A percentile compares a stretch with the other conserved stretches of the same genome.
Evolutionary conservation across 2,329 filamentous ascomycete species (phyloP).

Genomic region (Neofusicoccum kwambonambiense): DNA sequence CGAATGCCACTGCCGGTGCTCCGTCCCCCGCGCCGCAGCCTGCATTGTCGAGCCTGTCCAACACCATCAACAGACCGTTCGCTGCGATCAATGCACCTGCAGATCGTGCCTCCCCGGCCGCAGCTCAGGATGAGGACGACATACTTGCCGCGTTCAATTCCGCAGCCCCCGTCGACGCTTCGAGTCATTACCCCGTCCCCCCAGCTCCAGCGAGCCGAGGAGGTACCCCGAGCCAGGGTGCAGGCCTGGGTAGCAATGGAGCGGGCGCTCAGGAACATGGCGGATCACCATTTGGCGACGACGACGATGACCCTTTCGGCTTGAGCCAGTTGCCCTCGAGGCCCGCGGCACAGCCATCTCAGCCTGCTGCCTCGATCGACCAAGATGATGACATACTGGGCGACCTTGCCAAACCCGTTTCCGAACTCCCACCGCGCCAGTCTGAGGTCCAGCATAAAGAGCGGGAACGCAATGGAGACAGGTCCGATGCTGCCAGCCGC

Average conservation of each 20-base stretch:
- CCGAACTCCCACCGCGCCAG: conserved; percentile 45
- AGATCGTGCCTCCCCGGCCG: conserved; percentile 21
- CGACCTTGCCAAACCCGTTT: conserved; percentile 58
- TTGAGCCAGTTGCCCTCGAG: conserved; percentile 60
- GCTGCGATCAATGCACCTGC: conserved; percentile 33
- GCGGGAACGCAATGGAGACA: neutral
- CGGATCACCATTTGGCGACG: conserved; percentile 46
- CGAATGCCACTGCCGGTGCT: conserved; percentile 38
- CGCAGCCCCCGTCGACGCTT: conserved; percentile 57
- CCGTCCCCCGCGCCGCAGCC: conserved; percentile 26
- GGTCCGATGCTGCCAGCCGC: conserved; percentile 17
- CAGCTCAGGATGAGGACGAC: conserved; percentile 53
- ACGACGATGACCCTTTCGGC: conserved; percentile 85
- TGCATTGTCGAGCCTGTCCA: conserved; percentile 41
- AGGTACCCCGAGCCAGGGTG: neutral
- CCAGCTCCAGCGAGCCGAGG: conserved; percentile 32
- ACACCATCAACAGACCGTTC: conserved; percentile 40
- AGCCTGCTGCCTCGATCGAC: conserved; percentile 21
- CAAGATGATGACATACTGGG: conserved; percentile 61
- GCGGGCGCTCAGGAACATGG: conserved; percentile 24
- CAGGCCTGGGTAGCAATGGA: neutral
- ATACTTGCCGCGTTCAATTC: conserved; percentile 62
- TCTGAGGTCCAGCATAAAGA: conserved; percentile 18
- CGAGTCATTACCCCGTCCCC: conserved; percentile 57
- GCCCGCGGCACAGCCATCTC: conserved; percentile 30